Evolutionary conservation across 345 rosid genomes (phyloP).

Genomic region (Heritiera fomes): DNA sequence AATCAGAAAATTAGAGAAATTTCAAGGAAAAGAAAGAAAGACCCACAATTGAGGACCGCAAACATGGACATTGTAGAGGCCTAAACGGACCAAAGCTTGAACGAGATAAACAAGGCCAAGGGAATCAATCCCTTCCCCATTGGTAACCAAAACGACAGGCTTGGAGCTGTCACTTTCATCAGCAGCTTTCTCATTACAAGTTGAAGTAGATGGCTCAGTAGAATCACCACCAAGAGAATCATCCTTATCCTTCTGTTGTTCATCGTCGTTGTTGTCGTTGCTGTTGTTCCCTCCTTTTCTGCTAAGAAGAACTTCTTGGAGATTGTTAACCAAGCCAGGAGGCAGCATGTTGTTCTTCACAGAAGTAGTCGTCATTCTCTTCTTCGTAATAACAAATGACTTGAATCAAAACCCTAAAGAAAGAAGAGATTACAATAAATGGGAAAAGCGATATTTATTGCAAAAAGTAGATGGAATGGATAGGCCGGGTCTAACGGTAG

Average conservation of each 20-base stretch:
- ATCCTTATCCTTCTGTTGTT: slow-evolving; percentile 33
- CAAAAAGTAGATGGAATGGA: slow-evolving; percentile 14
- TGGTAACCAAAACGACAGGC: slow-evolving; percentile 83
- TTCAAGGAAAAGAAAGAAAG: not conserved
- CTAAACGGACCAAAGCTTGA: slow-evolving; percentile 73
- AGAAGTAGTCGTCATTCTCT: slow-evolving; percentile 39
- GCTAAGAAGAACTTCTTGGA: slow-evolving; percentile 72
- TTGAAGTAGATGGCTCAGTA: slow-evolving; percentile 54
- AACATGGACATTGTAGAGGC: slow-evolving; percentile 82
- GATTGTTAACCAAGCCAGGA: slow-evolving; percentile 79
- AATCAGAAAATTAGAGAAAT: not conserved
- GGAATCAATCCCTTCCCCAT: slow-evolving; percentile 89
- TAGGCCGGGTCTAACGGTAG: slow-evolving; percentile 37
- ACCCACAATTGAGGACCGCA: slow-evolving; percentile 94
- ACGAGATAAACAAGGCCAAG: slow-evolving; percentile 87
- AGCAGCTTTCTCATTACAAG: slow-evolving; percentile 36
- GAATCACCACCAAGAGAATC: slow-evolving; percentile 28
- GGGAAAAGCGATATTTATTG: slow-evolving; percentile 15
- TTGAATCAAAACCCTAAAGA: slow-evolving; percentile 21
- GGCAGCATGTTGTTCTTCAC: slow-evolving; percentile 63
- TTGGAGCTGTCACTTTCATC: slow-evolving; percentile 52
- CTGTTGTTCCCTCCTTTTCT: slow-evolving; percentile 36
- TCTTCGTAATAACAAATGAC: not conserved
- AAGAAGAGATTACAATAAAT: slow-evolving; percentile 1
- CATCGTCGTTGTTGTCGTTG: slow-evolving; percentile 23